A percentile compares a stretch with the other conserved stretches of the same genome.
phyloP scores from a whole-genome alignment of 75 land plant genomes.

The Cunninghamia lanceolata region DNA sequence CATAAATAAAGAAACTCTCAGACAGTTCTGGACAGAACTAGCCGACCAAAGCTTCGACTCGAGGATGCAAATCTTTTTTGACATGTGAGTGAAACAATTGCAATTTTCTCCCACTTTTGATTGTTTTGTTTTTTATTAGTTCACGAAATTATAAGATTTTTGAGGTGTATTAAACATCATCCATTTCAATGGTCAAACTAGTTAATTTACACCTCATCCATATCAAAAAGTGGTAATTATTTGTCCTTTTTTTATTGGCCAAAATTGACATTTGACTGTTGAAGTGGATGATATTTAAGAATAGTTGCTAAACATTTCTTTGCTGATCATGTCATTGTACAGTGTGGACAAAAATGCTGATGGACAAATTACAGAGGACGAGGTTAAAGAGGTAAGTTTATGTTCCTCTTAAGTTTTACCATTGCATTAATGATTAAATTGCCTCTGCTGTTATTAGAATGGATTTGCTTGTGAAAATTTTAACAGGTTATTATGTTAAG shows the following conservation, averaged over 20 bases:
- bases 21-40: slow-evolving; percentile 36
- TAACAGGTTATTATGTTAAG: slow-evolving; percentile 75
- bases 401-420: not conserved
- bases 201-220: no score
- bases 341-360: slow-evolving; percentile 47
- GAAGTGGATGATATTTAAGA: no score
- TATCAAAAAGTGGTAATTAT: no score
- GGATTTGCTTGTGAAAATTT: not conserved
- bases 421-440: not conserved
- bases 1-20: slow-evolving; percentile 26
- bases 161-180: no score
- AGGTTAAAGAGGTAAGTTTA: slow-evolving; percentile 33
- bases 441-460: not conserved
- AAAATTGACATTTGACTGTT: no score
- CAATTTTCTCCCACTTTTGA: not conserved
- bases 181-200: no score
- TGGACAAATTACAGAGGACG: slow-evolving; percentile 38
- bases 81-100: slow-evolving; percentile 19
- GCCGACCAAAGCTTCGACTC: slow-evolving; percentile 39
- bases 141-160: not conserved
- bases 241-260: no score
- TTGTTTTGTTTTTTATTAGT: no score
- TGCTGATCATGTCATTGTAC: not conserved
- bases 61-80: slow-evolving; percentile 41
- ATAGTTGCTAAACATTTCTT: not conserved